A percentile compares a stretch with the other conserved stretches of the same genome.
These are phyloP conservation scores for Colletotrichum zoysiae DNA, from an alignment of 2,329 filamentous ascomycete genomes.

Conservation along the genomic window DNA sequence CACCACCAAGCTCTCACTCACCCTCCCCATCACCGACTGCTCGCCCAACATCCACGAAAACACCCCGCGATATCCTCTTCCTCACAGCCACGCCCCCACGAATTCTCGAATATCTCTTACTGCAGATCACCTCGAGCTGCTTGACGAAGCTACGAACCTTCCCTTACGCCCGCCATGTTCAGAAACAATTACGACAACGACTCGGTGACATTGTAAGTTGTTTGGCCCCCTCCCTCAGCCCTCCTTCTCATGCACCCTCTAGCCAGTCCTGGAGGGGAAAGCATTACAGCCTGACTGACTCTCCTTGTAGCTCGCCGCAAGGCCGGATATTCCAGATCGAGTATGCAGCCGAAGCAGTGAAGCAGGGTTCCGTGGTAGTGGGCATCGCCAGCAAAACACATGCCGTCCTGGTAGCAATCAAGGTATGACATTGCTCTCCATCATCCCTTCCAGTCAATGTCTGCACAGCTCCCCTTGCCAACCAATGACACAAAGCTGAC, in stretches of 20 bases:
- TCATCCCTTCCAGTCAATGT: not conserved
- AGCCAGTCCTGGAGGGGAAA: not conserved
- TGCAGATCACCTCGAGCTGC: constrained; percentile 17
- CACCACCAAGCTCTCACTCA: constrained; percentile 34
- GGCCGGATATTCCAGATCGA: constrained; percentile 99
- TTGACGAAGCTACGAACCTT: constrained; percentile 40
- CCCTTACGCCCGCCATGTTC: constrained; percentile 75
- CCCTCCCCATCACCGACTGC: constrained; percentile 33
- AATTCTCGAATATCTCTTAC: constrained; percentile 5
- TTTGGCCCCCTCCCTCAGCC: constrained; percentile 32
- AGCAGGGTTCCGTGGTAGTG: constrained; percentile 98
- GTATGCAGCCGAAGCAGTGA: constrained; percentile 98
- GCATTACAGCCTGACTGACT: constrained; percentile 11
- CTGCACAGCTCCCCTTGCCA: not conserved
- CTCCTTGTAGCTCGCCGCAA: constrained; percentile 84
- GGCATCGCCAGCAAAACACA: constrained; percentile 98
- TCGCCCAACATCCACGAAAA: constrained; percentile 38
- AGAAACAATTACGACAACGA: constrained; percentile 99
- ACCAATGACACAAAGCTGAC: constrained; percentile 18
- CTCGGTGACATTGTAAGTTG: constrained; percentile 94
- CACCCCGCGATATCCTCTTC: constrained; percentile 32
- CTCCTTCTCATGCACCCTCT: constrained; percentile 21
- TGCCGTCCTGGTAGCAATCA: constrained; percentile 93
- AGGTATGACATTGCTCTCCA: constrained; percentile 69
- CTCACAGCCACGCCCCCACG: constrained; percentile 11